Percentiles rank a stretch among this genome's conserved stretches.
These are phyloP conservation scores for Baudoinia panamericana DNA, from an alignment of 495 filamentous ascomycete species.

Conservation along the genomic window DNA sequence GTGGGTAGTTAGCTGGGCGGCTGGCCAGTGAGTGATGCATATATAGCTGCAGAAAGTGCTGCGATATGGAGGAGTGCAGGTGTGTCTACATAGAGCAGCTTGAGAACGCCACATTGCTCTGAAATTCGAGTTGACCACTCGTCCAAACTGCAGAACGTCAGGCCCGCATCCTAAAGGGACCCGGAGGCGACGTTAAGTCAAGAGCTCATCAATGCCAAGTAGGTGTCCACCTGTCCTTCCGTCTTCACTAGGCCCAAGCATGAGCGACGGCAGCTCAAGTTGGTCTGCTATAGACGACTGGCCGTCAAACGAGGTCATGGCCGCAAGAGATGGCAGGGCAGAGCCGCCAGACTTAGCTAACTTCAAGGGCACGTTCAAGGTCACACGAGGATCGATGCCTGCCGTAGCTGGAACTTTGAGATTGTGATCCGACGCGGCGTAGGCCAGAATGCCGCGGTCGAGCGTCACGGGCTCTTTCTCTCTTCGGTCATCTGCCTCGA, in stretches of 20 bases:
- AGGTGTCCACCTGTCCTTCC: constrained; percentile 8
- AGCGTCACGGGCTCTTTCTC: constrained; percentile 23
- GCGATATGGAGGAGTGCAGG: no score
- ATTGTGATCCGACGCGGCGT: no score
- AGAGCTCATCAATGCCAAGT: constrained; percentile 7
- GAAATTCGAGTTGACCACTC: no score
- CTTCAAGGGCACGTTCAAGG: constrained; percentile 20
- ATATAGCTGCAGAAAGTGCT: constrained; percentile 43
- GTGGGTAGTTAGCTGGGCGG: constrained; percentile 10
- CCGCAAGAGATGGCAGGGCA: constrained; percentile 8
- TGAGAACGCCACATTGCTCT: no score
- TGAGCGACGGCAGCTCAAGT: constrained; percentile 10
- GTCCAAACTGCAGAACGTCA: constrained; percentile 39
- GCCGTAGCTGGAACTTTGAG: constrained; percentile 6
- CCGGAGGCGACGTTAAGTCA: constrained; percentile 35
- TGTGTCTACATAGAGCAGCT: constrained; percentile 53
- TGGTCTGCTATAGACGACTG: constrained; percentile 1
- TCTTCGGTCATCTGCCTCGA: constrained; percentile 17
- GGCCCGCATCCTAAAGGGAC: constrained; percentile 51
- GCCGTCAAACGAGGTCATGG: constrained; percentile 1
- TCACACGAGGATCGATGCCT: constrained; percentile 20
- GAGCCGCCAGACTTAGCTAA: constrained; percentile 13
- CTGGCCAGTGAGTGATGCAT: not conserved
- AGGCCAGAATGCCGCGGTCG: constrained; percentile 27
- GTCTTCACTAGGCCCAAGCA: constrained; percentile 6